Conservation (phyloP, 225 moss, liverwort and hornwort genomes). For the Climacium dendroides region DNA sequence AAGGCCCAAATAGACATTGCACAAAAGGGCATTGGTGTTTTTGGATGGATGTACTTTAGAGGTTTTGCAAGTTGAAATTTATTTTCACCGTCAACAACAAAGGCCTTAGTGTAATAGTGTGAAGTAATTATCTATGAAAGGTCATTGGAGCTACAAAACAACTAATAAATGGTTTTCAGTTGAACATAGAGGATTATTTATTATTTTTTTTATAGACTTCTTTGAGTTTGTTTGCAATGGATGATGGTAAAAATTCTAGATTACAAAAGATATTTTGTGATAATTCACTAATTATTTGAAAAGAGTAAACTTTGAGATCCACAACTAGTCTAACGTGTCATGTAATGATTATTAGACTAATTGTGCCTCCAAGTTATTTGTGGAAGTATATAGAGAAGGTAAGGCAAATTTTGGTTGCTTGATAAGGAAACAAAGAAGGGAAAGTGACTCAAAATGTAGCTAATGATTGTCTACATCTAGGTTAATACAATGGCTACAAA, state of each 20-base stretch:
- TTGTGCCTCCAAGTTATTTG: accelerated
- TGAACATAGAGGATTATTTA: not conserved
- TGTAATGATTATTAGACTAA: not conserved
- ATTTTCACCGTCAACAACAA: not conserved
- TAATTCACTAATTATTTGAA: not conserved
- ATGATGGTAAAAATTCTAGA: not conserved
- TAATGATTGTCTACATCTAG: accelerated
- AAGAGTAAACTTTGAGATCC: not conserved
- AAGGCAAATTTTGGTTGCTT: not conserved
- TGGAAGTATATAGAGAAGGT: not conserved
- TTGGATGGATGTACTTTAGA: not conserved
- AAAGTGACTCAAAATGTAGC: not conserved
- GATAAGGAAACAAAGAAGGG: not conserved
- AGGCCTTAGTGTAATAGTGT: not conserved
- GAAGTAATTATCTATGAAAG: not conserved
- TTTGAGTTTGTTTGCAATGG: not conserved
- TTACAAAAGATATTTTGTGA: not conserved
- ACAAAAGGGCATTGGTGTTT: too few species aligned
- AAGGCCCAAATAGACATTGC: too few species aligned
- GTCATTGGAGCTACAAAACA: not conserved
- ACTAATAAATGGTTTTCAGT: not conserved
- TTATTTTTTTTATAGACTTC: not conserved
- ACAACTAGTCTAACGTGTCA: accelerated
- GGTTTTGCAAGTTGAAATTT: not conserved
- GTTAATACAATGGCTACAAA: not conserved